Evolutionary conservation across 2,329 filamentous ascomycete species (phyloP).

Genomic region (Venturia asperata): DNA sequence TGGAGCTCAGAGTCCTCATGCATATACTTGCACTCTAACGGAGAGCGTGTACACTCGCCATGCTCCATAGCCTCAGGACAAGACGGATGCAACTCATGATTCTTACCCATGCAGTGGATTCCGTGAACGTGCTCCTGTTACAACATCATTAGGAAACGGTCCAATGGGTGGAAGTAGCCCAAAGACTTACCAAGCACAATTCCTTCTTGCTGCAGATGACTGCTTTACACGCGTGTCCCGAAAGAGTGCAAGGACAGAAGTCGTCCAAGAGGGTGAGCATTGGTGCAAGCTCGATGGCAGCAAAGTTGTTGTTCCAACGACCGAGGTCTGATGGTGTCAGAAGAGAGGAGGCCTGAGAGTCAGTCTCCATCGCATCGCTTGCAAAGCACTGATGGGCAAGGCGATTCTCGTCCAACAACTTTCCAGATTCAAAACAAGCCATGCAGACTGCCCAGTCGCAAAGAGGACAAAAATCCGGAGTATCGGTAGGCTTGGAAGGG

Average conservation of each 20-base stretch:
- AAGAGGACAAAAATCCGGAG: not conserved
- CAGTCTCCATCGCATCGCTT: not conserved
- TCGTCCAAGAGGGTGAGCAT: not conserved
- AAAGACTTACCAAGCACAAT: not conserved
- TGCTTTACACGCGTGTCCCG: not conserved
- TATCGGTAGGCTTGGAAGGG: not conserved
- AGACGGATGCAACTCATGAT: not conserved
- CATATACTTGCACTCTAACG: not conserved
- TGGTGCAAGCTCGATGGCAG: not conserved
- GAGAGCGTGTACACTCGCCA: not conserved
- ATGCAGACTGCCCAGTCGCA: not conserved
- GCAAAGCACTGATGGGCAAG: not conserved
- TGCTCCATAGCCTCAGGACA: not conserved
- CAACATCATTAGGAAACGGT: not conserved
- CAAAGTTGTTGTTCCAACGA: not conserved
- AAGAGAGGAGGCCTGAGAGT: not conserved
- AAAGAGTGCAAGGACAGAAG: not conserved
- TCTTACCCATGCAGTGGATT: not conserved
- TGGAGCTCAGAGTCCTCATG: conserved; percentile 1
- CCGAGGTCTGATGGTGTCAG: not conserved
- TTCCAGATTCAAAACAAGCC: not conserved
- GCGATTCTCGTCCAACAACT: not conserved
- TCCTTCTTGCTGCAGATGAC: not conserved
- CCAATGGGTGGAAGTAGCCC: not conserved
- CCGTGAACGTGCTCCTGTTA: not conserved